A percentile compares a stretch with the other conserved stretches of the same genome.
Conservation (phyloP, 306 rosid genomes). For the Pachyrhizus erosus region DNA sequence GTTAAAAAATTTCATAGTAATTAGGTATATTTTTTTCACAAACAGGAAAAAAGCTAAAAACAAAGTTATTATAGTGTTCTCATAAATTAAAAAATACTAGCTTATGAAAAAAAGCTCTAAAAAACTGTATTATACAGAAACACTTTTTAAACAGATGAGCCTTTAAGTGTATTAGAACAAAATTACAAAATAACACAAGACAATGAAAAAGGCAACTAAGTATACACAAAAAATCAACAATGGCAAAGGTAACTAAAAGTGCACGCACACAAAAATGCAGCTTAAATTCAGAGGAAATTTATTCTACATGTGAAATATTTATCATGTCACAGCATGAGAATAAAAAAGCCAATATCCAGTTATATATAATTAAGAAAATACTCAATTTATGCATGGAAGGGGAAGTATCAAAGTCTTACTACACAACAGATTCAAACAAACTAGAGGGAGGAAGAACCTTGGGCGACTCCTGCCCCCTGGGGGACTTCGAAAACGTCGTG, state of each 20-base stretch:
- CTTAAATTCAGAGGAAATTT: background rate
- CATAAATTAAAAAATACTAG: background rate
- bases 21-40: background rate
- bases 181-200: background rate
- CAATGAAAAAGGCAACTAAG: background rate
- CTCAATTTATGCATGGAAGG: background rate
- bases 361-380: conserved; percentile 23
- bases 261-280: background rate
- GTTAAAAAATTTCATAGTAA: background rate
- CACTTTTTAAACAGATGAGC: background rate
- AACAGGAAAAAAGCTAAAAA: background rate
- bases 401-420: conserved; percentile 1
- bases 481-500: conserved; percentile 70
- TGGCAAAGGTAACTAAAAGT: background rate
- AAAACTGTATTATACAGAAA: background rate
- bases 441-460: conserved; percentile 60
- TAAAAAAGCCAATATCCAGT: background rate
- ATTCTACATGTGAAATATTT: conserved; percentile 4
- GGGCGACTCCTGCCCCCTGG: conserved; percentile 75
- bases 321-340: conserved; percentile 14
- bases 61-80: background rate
- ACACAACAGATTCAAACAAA: conserved; percentile 9
- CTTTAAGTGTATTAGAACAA: background rate
- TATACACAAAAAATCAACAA: background rate
- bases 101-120: background rate